Evolutionary conservation across 2,329 filamentous ascomycete species (phyloP).

Genomic region (Xylariaceae sp.): DNA sequence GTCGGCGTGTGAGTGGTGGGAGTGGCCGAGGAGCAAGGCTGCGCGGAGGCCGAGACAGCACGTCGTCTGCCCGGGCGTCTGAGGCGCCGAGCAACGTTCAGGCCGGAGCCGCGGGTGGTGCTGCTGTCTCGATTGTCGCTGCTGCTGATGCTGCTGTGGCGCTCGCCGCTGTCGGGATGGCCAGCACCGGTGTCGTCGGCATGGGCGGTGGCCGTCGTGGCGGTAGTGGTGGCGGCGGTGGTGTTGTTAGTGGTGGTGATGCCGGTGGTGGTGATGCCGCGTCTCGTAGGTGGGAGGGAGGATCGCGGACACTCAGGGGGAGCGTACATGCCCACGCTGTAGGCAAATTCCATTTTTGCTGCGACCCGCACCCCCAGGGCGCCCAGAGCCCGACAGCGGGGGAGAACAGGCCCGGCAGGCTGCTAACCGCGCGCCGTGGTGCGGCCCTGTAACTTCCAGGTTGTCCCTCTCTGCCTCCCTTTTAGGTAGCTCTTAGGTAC

Average conservation of each 20-base stretch:
- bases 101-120: constrained; percentile 5
- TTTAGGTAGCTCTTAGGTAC: too few species aligned
- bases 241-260: constrained; percentile 1
- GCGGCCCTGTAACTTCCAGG: too few species aligned
- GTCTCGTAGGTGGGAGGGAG: not conserved
- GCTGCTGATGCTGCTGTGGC: constrained; percentile 5
- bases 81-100: constrained; percentile 11
- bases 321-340: constrained; percentile 15
- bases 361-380: too few species aligned
- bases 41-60: constrained; percentile 14
- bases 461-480: too few species aligned
- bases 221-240: constrained; percentile 2
- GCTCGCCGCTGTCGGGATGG: constrained; percentile 7
- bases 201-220: constrained; percentile 1
- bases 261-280: constrained; percentile 4
- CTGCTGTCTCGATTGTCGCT: constrained; percentile 1
- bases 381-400: too few species aligned
- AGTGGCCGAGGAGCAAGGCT: constrained; percentile 10
- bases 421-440: too few species aligned
- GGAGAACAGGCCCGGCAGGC: too few species aligned
- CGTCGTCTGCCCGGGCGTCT: constrained; percentile 17
- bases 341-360: constrained; percentile 16
- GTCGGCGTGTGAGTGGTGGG: constrained; percentile 6
- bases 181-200: constrained; percentile 8
- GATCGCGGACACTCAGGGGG: constrained; percentile 8